Percentiles rank a stretch among this genome's conserved stretches.
Evolutionary conservation across 164 flowering plant genomes (phyloP).

Genomic region (Vitis cinerea): DNA sequence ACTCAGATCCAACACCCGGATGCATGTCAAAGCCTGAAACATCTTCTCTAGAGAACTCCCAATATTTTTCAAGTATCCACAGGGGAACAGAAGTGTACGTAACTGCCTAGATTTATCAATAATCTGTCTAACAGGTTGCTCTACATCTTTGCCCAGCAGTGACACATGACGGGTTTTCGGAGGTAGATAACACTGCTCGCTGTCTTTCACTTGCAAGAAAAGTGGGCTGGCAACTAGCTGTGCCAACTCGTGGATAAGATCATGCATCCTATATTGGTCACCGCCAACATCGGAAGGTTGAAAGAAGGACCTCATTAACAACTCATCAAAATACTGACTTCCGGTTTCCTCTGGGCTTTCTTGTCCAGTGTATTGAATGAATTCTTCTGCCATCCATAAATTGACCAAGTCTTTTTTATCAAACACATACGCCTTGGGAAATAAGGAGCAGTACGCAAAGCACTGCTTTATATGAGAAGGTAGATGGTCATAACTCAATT

Average conservation of each 20-base stretch:
- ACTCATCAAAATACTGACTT: background rate
- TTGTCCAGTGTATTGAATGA: background rate
- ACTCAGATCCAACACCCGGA: too few relatives aligned
- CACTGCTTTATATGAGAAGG: background rate
- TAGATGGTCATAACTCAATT: background rate
- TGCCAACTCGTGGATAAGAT: background rate
- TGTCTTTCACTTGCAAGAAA: too few relatives aligned
- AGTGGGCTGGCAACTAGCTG: too few relatives aligned
- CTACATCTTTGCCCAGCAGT: too few relatives aligned
- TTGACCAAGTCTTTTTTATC: background rate
- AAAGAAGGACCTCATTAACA: background rate
- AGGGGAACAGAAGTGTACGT: too few relatives aligned
- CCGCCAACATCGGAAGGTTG: background rate
- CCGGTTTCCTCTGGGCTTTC: background rate
- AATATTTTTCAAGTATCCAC: too few relatives aligned
- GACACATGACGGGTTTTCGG: too few relatives aligned
- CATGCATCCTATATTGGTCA: conserved; percentile 12
- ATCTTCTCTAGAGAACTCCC: too few relatives aligned
- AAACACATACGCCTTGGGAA: conserved; percentile 5
- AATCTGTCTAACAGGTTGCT: too few relatives aligned
- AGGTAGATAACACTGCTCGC: too few relatives aligned
- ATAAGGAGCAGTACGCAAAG: conserved; percentile 10
- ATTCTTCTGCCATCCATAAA: conserved; percentile 11
- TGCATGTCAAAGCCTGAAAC: too few relatives aligned
- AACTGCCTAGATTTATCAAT: too few relatives aligned